Percentiles rank a stretch among this genome's conserved stretches.
These are phyloP conservation scores for Kregervanrija pseudodelftensis DNA, from an alignment of 805 yeast species.

Conservation along the genomic window DNA sequence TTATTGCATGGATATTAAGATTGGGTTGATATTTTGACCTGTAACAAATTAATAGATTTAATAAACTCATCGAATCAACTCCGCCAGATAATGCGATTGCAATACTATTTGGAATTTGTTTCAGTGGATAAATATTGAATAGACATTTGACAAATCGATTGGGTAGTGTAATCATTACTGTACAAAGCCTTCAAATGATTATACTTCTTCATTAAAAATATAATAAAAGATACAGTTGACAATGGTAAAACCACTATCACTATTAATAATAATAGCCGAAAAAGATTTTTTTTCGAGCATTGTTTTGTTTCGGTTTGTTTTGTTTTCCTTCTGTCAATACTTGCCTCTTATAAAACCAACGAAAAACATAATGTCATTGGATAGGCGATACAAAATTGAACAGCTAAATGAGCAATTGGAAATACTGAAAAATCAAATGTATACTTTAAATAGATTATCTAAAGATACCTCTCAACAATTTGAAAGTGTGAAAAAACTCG, in stretches of 20 bases:
- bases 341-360: neutral
- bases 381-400: constrained; percentile 2
- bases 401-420: constrained; percentile 13
- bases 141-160: neutral
- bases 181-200: neutral
- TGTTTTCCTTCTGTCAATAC: neutral
- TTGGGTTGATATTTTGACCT: constrained; percentile 12
- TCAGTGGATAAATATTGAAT: neutral
- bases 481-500: constrained; percentile 20
- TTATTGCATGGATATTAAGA: constrained; percentile 42
- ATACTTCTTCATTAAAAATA: too few species aligned
- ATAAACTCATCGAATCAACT: constrained; percentile 69
- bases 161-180: neutral
- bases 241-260: too few species aligned
- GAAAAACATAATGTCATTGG: constrained; percentile 1
- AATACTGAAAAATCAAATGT: constrained; percentile 16
- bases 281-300: too few species aligned
- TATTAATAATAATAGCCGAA: too few species aligned
- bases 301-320: neutral
- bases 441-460: constrained; percentile 14
- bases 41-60: constrained; percentile 36
- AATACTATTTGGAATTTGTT: constrained; percentile 3
- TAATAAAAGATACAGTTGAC: too few species aligned
- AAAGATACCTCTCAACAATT: constrained; percentile 21
- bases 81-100: constrained; percentile 70